Evolutionary conservation across 2,329 filamentous ascomycete genomes (phyloP).

Genomic region (Cercospora berteroae): DNA sequence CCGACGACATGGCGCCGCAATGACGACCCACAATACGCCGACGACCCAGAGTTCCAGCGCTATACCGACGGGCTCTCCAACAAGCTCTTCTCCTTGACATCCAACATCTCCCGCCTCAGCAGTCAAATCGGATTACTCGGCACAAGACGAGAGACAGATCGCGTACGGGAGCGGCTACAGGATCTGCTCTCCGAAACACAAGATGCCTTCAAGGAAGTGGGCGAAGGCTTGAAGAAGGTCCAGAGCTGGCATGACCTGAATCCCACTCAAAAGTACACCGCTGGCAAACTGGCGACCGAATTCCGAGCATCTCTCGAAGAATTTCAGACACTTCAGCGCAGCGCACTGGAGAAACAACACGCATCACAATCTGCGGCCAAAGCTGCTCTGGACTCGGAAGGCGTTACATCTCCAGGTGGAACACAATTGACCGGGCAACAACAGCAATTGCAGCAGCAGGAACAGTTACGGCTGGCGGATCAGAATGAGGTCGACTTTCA

Average conservation of each 20-base stretch:
- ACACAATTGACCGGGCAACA: conserved; percentile 49
- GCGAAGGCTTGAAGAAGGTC: conserved; percentile 89
- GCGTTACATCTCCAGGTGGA: conserved; percentile 44
- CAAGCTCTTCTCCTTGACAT: conserved; percentile 83
- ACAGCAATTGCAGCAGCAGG: conserved; percentile 54
- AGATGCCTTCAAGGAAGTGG: conserved; percentile 83
- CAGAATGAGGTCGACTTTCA: conserved; percentile 98
- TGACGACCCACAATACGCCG: conserved; percentile 73
- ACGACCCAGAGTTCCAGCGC: conserved; percentile 87
- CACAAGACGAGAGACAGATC: conserved; percentile 85
- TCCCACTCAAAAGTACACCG: conserved; percentile 90
- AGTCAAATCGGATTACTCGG: conserved; percentile 83
- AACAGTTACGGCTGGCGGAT: conserved; percentile 76
- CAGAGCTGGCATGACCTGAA: conserved; percentile 69
- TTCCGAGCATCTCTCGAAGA: conserved; percentile 86
- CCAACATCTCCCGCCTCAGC: conserved; percentile 79
- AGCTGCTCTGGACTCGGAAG: conserved; percentile 60
- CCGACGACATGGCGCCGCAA: conserved; percentile 65
- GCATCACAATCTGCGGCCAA: conserved; percentile 80
- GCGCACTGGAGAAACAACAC: conserved; percentile 87
- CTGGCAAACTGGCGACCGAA: conserved; percentile 90
- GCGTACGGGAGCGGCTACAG: conserved; percentile 86
- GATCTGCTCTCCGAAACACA: conserved; percentile 83
- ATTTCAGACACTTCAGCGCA: conserved; percentile 88
- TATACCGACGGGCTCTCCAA: conserved; percentile 81